A percentile compares a stretch with the other conserved stretches of the same genome.
These are phyloP conservation scores for Huntiella moniliformis DNA, from an alignment of 2,329 filamentous ascomycete species.

Conservation along the genomic window DNA sequence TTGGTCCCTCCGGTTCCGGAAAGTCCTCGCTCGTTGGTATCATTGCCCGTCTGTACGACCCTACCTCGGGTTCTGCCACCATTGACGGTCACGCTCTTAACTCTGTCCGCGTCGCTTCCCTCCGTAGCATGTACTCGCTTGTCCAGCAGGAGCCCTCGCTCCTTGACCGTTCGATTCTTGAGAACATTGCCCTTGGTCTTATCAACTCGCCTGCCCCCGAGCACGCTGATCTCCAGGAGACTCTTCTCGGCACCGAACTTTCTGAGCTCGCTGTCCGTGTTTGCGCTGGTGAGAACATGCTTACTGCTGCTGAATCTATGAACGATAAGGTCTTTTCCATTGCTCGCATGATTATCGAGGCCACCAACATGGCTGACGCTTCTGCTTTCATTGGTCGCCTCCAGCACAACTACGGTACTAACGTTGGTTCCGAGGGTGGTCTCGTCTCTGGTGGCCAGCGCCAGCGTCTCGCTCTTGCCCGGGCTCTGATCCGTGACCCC, in stretches of 20 bases:
- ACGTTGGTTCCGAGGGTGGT: slow-evolving; percentile 33
- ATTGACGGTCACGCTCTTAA: slow-evolving; percentile 30
- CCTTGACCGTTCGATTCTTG: slow-evolving; percentile 27
- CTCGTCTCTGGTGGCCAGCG: slow-evolving; percentile 41
- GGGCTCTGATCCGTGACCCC: slow-evolving; percentile 37
- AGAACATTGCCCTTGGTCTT: slow-evolving; percentile 32
- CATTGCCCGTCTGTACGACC: slow-evolving; percentile 38
- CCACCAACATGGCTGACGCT: slow-evolving; percentile 40
- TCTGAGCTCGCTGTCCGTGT: slow-evolving; percentile 31
- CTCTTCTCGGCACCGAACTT: slow-evolving; percentile 30
- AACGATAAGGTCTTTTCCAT: slow-evolving; percentile 30
- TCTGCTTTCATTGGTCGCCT: slow-evolving; percentile 33
- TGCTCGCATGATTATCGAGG: slow-evolving; percentile 28
- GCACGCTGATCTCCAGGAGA: slow-evolving; percentile 23
- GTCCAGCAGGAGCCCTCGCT: slow-evolving; percentile 29
- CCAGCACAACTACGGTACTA: slow-evolving; percentile 33
- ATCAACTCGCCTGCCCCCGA: slow-evolving; percentile 24
- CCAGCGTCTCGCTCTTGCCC: slow-evolving; percentile 39
- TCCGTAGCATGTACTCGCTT: slow-evolving; percentile 25
- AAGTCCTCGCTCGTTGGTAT: slow-evolving; percentile 39
- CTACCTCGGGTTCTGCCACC: slow-evolving; percentile 26
- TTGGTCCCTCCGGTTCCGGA: slow-evolving; percentile 38
- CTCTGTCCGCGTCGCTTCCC: slow-evolving; percentile 26
- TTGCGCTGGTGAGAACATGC: slow-evolving; percentile 30
- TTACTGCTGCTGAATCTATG: slow-evolving; percentile 23